phyloP scores from a whole-genome alignment of 2,329 filamentous ascomycete genomes.

The Fusarium coicis region DNA sequence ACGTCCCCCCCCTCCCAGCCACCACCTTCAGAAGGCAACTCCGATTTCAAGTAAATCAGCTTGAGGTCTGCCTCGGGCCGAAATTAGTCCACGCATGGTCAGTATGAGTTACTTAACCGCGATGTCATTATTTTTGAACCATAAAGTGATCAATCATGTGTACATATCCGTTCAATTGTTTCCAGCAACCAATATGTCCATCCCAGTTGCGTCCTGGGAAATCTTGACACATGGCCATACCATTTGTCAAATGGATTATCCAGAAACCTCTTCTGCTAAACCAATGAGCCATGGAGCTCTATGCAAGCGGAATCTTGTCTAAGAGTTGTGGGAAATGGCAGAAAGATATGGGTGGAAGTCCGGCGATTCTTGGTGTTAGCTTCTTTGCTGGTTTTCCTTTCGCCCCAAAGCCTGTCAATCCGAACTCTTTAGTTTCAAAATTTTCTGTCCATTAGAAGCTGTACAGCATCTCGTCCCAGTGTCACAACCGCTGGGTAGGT shows the following conservation, averaged over 20 bases:
- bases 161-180: background rate
- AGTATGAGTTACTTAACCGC: background rate
- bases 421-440: background rate
- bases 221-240: background rate
- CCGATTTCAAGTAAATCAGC: background rate
- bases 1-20: background rate
- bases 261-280: background rate
- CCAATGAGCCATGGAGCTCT: background rate
- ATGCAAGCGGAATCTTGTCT: background rate
- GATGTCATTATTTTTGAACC: background rate
- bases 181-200: background rate
- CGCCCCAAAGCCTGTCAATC: too few species aligned
- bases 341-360: background rate
- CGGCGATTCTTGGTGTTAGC: background rate
- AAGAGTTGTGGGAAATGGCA: too few species aligned
- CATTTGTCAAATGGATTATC: background rate
- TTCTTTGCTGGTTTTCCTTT: background rate
- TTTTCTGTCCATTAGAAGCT: background rate
- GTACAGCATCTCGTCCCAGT: background rate
- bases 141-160: background rate
- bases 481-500: background rate
- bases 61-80: background rate
- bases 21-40: background rate
- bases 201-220: background rate
- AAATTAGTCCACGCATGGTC: background rate